Evolutionary conservation across 345 rosid genomes (phyloP).

Genomic region (Lepidium sativum): DNA sequence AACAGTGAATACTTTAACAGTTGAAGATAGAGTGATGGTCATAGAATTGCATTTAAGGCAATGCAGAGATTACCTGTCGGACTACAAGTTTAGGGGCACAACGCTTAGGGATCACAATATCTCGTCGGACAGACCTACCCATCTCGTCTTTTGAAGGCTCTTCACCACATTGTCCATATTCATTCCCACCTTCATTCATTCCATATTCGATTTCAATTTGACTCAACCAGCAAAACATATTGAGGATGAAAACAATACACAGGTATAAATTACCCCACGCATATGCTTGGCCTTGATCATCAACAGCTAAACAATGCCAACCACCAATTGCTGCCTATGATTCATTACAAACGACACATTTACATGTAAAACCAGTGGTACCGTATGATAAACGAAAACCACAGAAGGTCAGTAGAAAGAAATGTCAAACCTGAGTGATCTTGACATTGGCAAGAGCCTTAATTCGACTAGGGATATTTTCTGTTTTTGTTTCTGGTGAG

Average conservation of each 20-base stretch:
- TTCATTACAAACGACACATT: constrained; percentile 11
- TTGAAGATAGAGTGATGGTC: background rate
- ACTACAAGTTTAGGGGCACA: constrained; percentile 85
- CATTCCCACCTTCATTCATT: constrained; percentile 69
- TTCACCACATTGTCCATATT: constrained; percentile 99
- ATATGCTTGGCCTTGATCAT: constrained; percentile 89
- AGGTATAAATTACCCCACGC: constrained; percentile 82
- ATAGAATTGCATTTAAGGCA: background rate
- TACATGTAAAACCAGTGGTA: background rate
- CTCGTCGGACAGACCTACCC: constrained; percentile 74
- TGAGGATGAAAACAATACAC: background rate
- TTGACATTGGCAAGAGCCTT: constrained; percentile 61
- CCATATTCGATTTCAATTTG: background rate
- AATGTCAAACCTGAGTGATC: constrained; percentile 68
- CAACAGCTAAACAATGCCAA: constrained; percentile 99
- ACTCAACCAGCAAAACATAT: background rate
- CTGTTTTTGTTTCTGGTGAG: constrained; percentile 78
- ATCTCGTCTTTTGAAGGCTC: constrained; percentile 83
- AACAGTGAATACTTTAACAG: background rate
- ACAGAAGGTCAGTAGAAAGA: background rate
- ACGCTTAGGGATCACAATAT: constrained; percentile 78
- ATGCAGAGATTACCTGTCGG: constrained; percentile 49
- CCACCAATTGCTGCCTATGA: constrained; percentile 96
- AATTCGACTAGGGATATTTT: constrained; percentile 77
- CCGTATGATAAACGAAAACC: background rate